These are phyloP conservation scores for Kitagawia praeruptora DNA, from an alignment of 129 eudicot genomes.

Conservation along the genomic window DNA sequence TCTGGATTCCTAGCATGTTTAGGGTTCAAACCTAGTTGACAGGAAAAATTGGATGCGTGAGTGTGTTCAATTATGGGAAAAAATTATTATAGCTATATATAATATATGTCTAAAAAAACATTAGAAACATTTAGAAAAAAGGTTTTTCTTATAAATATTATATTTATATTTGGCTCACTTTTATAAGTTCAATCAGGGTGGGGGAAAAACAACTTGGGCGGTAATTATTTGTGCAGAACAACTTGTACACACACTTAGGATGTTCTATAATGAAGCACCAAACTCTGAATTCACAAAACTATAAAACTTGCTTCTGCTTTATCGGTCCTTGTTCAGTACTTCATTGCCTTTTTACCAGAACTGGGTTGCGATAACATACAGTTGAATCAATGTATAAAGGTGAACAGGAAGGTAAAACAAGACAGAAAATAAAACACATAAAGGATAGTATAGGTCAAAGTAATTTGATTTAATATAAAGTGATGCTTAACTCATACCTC, in stretches of 20 bases:
- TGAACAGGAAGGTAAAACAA: background rate
- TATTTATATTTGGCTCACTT: background rate
- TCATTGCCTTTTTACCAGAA: background rate
- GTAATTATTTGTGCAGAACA: background rate
- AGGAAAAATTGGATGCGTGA: too few relatives aligned
- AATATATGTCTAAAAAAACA: background rate
- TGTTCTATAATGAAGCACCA: background rate
- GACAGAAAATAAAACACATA: background rate
- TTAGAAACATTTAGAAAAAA: background rate
- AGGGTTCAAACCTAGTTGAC: background rate
- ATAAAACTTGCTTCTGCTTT: background rate
- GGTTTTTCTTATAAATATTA: background rate
- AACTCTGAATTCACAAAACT: background rate
- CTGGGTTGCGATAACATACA: background rate
- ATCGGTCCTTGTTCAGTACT: background rate
- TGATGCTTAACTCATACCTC: slow-evolving; percentile 15
- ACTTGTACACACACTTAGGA: background rate
- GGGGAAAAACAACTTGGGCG: background rate
- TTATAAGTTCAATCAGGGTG: background rate
- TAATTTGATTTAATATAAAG: background rate
- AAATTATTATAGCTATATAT: background rate
- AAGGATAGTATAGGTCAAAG: background rate
- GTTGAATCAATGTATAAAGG: background rate
- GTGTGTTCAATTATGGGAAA: background rate
- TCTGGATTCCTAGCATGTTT: background rate